Evolutionary conservation across 192 early-diverging fungal species (phyloP).

Genomic region (Ambispora gerdemannii): DNA sequence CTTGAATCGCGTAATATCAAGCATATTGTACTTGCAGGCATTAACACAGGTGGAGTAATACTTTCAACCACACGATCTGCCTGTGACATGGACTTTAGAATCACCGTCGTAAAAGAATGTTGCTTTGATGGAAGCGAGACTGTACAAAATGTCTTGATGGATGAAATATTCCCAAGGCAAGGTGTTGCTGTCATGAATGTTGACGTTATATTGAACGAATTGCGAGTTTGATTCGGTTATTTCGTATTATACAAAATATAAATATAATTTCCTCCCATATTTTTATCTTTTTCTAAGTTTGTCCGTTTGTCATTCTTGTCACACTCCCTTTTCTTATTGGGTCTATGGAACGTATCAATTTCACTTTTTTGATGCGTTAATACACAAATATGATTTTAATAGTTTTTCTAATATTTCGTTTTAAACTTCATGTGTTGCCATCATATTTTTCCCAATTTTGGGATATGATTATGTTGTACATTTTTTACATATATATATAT

Average conservation of each 20-base stretch:
- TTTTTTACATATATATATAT: not conserved
- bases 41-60: slow-evolving; percentile 11
- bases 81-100: slow-evolving; percentile 1
- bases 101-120: slow-evolving; percentile 26
- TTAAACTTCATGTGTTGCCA: not conserved
- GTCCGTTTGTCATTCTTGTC: too few species aligned
- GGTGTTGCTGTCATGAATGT: slow-evolving; percentile 5
- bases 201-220: not conserved
- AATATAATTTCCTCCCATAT: too few species aligned
- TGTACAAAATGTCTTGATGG: slow-evolving; percentile 27
- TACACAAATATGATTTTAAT: too few species aligned
- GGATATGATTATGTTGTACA: not conserved
- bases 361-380: too few species aligned
- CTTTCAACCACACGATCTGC: slow-evolving; percentile 20
- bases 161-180: slow-evolving; percentile 25
- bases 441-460: not conserved
- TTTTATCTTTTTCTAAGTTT: too few species aligned
- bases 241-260: not conserved
- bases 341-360: not conserved
- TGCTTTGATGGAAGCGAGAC: slow-evolving; percentile 23
- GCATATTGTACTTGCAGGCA: slow-evolving; percentile 22
- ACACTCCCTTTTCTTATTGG: not conserved
- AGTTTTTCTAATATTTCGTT: too few species aligned
- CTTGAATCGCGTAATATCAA: slow-evolving; percentile 24
- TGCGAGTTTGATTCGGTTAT: not conserved